These are phyloP conservation scores for Podila minutissima DNA, from an alignment of 192 early-diverging fungal species.

Conservation along the genomic window DNA sequence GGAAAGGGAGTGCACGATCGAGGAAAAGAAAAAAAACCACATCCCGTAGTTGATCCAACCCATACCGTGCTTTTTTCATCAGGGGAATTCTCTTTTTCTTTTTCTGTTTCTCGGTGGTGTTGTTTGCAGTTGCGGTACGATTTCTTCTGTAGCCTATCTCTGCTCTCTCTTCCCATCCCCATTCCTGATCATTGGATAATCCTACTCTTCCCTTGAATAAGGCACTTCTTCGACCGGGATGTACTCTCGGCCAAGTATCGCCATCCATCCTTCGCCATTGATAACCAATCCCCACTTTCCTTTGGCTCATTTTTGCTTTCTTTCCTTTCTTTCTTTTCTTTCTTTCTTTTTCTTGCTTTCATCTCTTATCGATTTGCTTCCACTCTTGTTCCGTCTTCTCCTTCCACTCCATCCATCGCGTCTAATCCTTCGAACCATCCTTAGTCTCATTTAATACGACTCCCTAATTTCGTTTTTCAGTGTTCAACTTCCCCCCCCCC, in stretches of 20 bases:
- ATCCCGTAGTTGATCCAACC: no score
- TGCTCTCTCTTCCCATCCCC: neutral
- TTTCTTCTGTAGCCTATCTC: neutral
- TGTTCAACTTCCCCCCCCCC: no score
- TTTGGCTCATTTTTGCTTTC: neutral
- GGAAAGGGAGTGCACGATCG: slow-evolving; percentile 1
- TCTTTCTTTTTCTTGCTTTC: neutral
- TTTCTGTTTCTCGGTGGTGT: no score
- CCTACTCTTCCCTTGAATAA: neutral
- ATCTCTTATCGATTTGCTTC: neutral
- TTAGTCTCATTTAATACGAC: no score
- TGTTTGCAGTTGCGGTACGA: no score
- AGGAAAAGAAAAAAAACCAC: neutral
- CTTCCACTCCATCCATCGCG: neutral
- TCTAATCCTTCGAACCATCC: neutral
- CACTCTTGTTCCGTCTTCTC: neutral
- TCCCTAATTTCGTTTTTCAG: no score
- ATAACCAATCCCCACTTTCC: neutral
- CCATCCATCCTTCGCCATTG: neutral
- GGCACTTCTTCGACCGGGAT: neutral
- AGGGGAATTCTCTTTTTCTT: no score
- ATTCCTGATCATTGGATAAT: neutral
- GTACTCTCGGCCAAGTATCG: no score
- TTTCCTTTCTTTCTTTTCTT: neutral
- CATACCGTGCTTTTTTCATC: no score